Percentiles rank a stretch among this genome's conserved stretches.
Evolutionary conservation across 2,329 filamentous ascomycete species (phyloP).

Genomic region (Fusarium ramigenum): DNA sequence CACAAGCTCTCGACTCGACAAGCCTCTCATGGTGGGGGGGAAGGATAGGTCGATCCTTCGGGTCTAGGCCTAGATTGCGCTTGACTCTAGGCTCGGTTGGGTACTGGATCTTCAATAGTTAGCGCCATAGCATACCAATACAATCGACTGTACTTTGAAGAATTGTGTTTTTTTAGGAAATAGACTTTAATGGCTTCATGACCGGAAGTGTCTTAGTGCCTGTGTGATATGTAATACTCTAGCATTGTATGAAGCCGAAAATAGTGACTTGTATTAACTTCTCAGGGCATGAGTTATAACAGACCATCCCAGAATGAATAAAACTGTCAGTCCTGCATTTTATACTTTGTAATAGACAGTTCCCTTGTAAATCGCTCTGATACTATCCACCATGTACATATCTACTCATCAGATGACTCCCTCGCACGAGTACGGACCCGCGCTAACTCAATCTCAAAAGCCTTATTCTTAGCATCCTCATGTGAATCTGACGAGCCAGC

Average conservation of each 20-base stretch:
- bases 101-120: neutral
- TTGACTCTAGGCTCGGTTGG: neutral
- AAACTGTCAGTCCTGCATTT: accelerated
- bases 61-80: neutral
- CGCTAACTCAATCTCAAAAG: neutral
- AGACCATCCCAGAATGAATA: neutral
- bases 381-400: accelerated
- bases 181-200: neutral
- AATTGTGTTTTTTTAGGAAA: neutral
- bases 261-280: neutral
- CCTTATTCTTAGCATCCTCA: neutral
- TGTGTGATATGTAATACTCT: neutral
- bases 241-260: neutral
- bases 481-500: neutral
- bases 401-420: neutral
- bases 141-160: too few species aligned
- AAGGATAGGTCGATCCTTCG: neutral
- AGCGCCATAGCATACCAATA: neutral
- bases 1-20: neutral
- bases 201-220: neutral
- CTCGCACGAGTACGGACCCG: neutral
- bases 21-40: neutral
- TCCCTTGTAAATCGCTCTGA: too few species aligned
- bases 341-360: neutral
- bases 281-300: neutral